Conservation (phyloP, 2,329 filamentous ascomycete genomes). For the Paecilomyces sp. region DNA sequence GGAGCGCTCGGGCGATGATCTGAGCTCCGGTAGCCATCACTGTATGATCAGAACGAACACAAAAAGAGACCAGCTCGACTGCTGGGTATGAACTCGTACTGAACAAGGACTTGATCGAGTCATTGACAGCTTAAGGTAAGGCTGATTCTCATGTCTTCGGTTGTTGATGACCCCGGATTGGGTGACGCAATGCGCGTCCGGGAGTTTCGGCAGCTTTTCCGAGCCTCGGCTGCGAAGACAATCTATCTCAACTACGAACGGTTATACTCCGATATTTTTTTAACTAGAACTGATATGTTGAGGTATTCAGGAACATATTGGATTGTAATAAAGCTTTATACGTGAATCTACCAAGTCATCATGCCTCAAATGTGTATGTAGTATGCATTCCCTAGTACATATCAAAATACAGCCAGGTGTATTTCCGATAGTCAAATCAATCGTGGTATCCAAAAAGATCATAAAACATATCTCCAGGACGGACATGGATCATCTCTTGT, state of each 20-base stretch:
- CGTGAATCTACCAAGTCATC: background rate
- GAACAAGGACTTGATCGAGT: background rate
- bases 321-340: background rate
- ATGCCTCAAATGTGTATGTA: background rate
- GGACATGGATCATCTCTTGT: background rate
- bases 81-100: background rate
- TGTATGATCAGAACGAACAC: background rate
- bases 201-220: background rate
- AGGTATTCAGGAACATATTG: background rate
- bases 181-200: background rate
- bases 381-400: background rate
- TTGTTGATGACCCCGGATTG: background rate
- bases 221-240: background rate
- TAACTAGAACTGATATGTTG: too few relatives aligned
- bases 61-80: background rate
- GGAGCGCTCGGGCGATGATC: constrained; percentile 43
- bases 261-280: too few relatives aligned
- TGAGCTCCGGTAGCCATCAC: constrained; percentile 34
- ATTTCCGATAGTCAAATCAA: constrained; percentile 1
- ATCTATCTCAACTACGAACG: background rate
- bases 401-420: background rate
- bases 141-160: background rate
- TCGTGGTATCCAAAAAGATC: constrained; percentile 1
- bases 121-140: background rate
- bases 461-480: constrained; percentile 3